Percentiles rank a stretch among this genome's conserved stretches.
phyloP scores from a whole-genome alignment of 2,329 filamentous ascomycete genomes.

The Talaromyces sp. region DNA sequence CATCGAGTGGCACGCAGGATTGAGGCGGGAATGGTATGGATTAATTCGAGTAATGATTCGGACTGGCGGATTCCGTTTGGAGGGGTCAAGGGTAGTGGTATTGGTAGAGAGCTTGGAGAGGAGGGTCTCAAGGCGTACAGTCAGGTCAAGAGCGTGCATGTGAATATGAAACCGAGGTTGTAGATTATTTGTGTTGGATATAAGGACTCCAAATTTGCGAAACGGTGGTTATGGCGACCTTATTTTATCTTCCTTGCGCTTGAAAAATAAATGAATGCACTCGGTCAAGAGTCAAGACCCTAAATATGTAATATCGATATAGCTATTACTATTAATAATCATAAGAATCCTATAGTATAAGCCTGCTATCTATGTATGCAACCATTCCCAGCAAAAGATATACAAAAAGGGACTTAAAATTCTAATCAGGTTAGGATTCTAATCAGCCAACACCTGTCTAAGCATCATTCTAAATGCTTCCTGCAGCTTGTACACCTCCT shows the following conservation, averaged over 20 bases:
- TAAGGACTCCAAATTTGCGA: not conserved
- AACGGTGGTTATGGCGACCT: not conserved
- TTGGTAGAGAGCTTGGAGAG: slow-evolving; percentile 46
- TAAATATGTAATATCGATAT: not conserved
- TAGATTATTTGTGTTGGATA: slow-evolving; percentile 8
- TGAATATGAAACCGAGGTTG: slow-evolving; percentile 33
- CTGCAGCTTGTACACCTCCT: slow-evolving; percentile 72
- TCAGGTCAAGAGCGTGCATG: slow-evolving; percentile 38
- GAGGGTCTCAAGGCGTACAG: slow-evolving; percentile 36
- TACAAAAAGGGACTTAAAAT: slow-evolving; percentile 17
- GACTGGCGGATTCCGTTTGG: slow-evolving; percentile 39
- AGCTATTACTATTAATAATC: slow-evolving; percentile 1
- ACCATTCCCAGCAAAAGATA: not conserved
- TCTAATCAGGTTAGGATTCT: slow-evolving; percentile 36
- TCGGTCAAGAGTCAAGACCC: not conserved
- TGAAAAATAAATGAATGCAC: not conserved
- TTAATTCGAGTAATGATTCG: slow-evolving; percentile 40
- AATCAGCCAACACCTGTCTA: slow-evolving; percentile 72
- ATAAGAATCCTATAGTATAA: not conserved
- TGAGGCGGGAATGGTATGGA: slow-evolving; percentile 42
- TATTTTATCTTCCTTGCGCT: not conserved
- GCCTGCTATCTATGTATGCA: not conserved
- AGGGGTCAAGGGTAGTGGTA: slow-evolving; percentile 42
- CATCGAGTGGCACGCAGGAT: slow-evolving; percentile 37
- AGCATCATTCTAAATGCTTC: slow-evolving; percentile 79